Conservation (phyloP, 148 eudicot species). For the Mesembryanthemum crystallinum region DNA sequence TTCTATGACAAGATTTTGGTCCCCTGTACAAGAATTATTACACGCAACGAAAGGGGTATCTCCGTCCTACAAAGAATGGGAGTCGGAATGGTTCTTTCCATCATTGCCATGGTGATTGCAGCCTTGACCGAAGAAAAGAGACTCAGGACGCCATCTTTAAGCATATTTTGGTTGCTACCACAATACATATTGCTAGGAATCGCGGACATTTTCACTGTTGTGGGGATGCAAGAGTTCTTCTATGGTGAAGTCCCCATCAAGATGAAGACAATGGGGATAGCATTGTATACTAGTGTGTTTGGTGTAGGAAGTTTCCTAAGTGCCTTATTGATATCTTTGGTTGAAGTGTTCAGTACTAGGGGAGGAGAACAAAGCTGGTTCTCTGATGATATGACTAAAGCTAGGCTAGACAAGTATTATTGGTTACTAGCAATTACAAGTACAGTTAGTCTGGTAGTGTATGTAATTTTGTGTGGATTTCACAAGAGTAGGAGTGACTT, state of each 20-base stretch:
- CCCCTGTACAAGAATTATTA: conserved; percentile 50
- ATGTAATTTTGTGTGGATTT: conserved; percentile 50
- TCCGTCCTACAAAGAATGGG: conserved; percentile 80
- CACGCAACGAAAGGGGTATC: conserved; percentile 58
- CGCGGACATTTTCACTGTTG: conserved; percentile 83
- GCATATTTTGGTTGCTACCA: conserved; percentile 77
- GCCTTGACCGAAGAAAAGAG: conserved; percentile 68
- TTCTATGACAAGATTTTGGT: conserved; percentile 61
- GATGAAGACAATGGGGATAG: conserved; percentile 87
- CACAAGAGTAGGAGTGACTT: conserved; percentile 43
- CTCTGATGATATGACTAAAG: conserved; percentile 70
- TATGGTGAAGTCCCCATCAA: conserved; percentile 67
- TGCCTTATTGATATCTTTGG: conserved; percentile 52
- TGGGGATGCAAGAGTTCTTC: conserved; percentile 93
- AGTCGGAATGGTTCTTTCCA: conserved; percentile 72
- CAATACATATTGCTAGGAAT: conserved; percentile 76
- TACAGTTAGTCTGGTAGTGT: conserved; percentile 51
- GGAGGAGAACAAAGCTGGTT: conserved; percentile 61
- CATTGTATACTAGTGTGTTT: conserved; percentile 75
- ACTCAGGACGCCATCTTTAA: conserved; percentile 29
- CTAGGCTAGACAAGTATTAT: conserved; percentile 77
- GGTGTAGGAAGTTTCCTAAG: conserved; percentile 87
- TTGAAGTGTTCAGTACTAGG: conserved; percentile 42
- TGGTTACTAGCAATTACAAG: conserved; percentile 69
- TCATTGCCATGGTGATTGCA: conserved; percentile 74